A percentile compares a stretch with the other conserved stretches of the same genome.
These are phyloP conservation scores for Sclerotinia borealis DNA, from an alignment of 2,329 filamentous ascomycete genomes.

Conservation along the genomic window DNA sequence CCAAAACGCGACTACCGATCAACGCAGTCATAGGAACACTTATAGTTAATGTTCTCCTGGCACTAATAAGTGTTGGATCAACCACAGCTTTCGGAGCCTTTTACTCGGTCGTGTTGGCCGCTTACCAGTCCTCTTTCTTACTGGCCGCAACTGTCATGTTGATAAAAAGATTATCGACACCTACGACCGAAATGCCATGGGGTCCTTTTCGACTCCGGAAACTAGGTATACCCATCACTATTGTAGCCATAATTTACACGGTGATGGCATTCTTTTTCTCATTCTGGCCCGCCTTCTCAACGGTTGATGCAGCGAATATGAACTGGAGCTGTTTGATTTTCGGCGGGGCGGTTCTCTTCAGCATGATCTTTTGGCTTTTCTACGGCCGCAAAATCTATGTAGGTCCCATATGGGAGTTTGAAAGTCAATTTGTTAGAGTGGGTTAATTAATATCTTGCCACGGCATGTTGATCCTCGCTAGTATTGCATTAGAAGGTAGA, in stretches of 20 bases:
- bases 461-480: too few species aligned
- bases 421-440: neutral
- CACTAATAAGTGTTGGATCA: conserved; percentile 10
- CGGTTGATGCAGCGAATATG: conserved; percentile 2
- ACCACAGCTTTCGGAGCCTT: conserved; percentile 6
- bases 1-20: conserved; percentile 3
- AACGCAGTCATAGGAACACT: conserved; percentile 4
- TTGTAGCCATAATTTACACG: conserved; percentile 9
- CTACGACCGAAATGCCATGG: conserved; percentile 9
- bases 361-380: conserved; percentile 8
- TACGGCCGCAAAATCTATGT: conserved; percentile 10
- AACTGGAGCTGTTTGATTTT: conserved; percentile 12
- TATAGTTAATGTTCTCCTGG: conserved; percentile 7
- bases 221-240: conserved; percentile 7
- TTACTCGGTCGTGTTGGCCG: conserved; percentile 7
- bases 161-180: conserved; percentile 11
- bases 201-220: conserved; percentile 10
- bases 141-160: conserved; percentile 10
- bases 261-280: conserved; percentile 11
- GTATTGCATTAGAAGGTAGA: too few species aligned
- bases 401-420: conserved; percentile 4
- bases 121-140: conserved; percentile 12
- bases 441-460: too few species aligned
- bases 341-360: neutral
- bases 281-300: conserved; percentile 7